These are phyloP conservation scores for Globisporangium rhizosaccharum DNA, from an alignment of 352 stramenopile genomes.

Conservation along the genomic window DNA sequence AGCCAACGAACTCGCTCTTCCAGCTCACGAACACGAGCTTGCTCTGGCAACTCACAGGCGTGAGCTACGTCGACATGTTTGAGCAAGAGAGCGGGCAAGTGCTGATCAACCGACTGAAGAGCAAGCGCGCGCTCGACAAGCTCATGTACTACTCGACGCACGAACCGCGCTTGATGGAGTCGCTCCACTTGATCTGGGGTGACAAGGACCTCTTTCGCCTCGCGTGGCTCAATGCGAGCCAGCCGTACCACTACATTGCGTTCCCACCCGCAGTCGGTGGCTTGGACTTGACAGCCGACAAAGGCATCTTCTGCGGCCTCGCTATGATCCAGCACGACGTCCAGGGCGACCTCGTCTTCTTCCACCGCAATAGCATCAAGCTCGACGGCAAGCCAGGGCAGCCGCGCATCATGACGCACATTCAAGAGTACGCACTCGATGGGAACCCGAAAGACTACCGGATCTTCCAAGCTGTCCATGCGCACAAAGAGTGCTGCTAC, in stretches of 20 bases:
- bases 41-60: slow-evolving; percentile 70
- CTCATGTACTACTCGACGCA: slow-evolving; percentile 85
- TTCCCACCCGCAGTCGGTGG: slow-evolving; percentile 70
- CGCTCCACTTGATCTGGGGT: slow-evolving; percentile 78
- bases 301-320: slow-evolving; percentile 76
- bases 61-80: slow-evolving; percentile 76
- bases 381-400: slow-evolving; percentile 63
- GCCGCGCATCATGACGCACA: slow-evolving; percentile 74
- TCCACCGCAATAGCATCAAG: slow-evolving; percentile 86
- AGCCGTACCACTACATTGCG: slow-evolving; percentile 75
- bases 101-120: slow-evolving; percentile 74
- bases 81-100: slow-evolving; percentile 86
- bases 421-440: slow-evolving; percentile 72
- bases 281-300: slow-evolving; percentile 56
- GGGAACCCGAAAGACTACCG: slow-evolving; percentile 68
- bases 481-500: slow-evolving; percentile 83
- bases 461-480: slow-evolving; percentile 78
- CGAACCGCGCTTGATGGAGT: slow-evolving; percentile 57
- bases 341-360: slow-evolving; percentile 79
- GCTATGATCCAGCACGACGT: slow-evolving; percentile 87
- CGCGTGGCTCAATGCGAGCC: slow-evolving; percentile 71
- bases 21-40: slow-evolving; percentile 66
- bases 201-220: slow-evolving; percentile 86
- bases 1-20: slow-evolving; percentile 78
- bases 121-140: slow-evolving; percentile 71